Conservation (phyloP, 176 grass and related monocot species). For the Secale cereale region DNA sequence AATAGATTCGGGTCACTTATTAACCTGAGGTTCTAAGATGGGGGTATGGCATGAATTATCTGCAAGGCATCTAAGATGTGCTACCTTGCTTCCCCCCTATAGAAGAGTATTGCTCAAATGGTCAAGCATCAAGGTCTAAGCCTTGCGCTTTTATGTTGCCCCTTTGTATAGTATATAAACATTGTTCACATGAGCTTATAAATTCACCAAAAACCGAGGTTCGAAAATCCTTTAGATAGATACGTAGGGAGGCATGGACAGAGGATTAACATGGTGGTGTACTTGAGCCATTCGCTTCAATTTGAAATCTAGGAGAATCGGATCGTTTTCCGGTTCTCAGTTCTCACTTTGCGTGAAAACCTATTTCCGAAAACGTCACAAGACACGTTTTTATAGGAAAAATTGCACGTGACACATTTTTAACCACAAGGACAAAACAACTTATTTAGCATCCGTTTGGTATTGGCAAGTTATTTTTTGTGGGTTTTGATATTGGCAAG, state of each 20-base stretch:
- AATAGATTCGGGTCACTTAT: background rate
- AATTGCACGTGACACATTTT: background rate
- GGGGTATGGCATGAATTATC: background rate
- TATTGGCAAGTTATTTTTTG: no score
- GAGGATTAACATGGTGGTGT: background rate
- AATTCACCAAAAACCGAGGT: background rate
- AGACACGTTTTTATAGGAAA: background rate
- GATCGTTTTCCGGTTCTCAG: background rate
- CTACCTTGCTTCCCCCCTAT: background rate
- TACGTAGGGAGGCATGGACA: background rate
- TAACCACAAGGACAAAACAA: background rate
- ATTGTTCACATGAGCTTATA: background rate
- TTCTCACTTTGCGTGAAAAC: background rate
- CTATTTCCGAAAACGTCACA: background rate
- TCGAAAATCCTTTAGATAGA: background rate
- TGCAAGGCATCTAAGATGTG: constrained; percentile 26
- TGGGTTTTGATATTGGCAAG: no score
- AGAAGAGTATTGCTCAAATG: background rate
- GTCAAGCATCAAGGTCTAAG: background rate
- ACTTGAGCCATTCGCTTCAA: background rate
- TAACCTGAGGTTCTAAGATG: background rate
- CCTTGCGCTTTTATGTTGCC: background rate
- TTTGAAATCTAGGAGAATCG: background rate
- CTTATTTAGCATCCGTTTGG: no score
- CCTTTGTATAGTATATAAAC: background rate